These are phyloP conservation scores for Hypoxylon sp. DNA, from an alignment of 2,329 filamentous ascomycete species.

Conservation along the genomic window DNA sequence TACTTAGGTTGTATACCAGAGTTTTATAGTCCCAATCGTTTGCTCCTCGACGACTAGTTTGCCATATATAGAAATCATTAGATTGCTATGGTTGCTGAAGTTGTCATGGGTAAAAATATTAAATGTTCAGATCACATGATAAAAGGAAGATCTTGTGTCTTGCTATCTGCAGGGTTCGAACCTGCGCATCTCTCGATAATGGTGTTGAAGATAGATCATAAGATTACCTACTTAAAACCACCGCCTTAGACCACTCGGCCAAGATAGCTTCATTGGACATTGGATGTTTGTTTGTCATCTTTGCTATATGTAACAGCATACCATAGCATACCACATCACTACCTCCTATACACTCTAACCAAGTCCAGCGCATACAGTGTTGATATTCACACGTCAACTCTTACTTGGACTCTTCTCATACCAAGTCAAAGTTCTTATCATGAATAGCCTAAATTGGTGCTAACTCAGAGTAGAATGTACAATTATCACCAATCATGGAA, in stretches of 20 bases:
- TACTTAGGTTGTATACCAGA: not conserved
- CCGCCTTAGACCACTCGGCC: conserved; percentile 40
- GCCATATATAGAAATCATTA: not conserved
- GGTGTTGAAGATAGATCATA: conserved; percentile 38
- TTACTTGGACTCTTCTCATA: too few relatives aligned
- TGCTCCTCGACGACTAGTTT: not conserved
- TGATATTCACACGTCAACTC: not conserved
- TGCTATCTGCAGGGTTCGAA: conserved; percentile 44
- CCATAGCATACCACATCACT: not conserved
- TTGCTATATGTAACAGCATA: not conserved
- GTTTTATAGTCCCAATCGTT: not conserved
- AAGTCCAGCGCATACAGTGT: not conserved
- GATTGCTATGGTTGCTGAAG: not conserved
- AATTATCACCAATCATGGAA: not conserved
- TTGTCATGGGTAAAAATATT: not conserved
- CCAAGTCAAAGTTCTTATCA: too few relatives aligned
- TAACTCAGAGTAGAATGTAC: not conserved
- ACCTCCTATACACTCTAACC: not conserved
- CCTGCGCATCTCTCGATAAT: conserved; percentile 45
- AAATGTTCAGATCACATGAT: not conserved
- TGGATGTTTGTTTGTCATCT: not conserved
- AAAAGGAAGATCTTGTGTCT: not conserved
- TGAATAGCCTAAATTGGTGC: too few relatives aligned
- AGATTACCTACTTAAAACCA: conserved; percentile 41
- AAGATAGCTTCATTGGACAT: conserved; percentile 1